These are phyloP conservation scores for Paramecium caudatum DNA, from an alignment of 73 alveolate genomes.

Conservation along the genomic window DNA sequence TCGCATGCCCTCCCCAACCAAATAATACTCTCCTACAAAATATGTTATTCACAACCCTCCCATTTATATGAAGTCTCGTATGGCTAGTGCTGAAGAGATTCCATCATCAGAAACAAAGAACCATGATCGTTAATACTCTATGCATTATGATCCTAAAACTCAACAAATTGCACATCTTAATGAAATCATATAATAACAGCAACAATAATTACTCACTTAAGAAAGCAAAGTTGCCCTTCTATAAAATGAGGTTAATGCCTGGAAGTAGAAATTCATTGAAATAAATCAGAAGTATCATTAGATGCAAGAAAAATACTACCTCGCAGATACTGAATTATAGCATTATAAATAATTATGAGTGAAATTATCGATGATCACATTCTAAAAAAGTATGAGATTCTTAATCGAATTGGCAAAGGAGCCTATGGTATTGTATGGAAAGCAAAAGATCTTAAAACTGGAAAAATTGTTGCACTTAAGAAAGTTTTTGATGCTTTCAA, in stretches of 20 bases:
- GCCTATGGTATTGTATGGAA: slow-evolving; percentile 97
- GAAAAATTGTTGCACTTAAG: slow-evolving; percentile 79
- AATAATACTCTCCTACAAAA: slow-evolving; percentile 8
- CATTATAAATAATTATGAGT: slow-evolving; percentile 80
- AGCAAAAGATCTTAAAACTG: slow-evolving; percentile 89
- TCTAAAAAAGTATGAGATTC: slow-evolving; percentile 85
- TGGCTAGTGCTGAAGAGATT: slow-evolving; percentile 6
- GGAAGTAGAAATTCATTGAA: slow-evolving; percentile 23
- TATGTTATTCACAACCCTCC: slow-evolving; percentile 52
- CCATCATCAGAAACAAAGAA: background rate
- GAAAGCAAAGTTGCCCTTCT: background rate
- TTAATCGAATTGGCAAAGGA: slow-evolving; percentile 90
- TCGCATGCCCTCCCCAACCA: background rate
- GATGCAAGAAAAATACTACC: slow-evolving; percentile 31
- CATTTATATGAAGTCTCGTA: background rate
- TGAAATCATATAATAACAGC: slow-evolving; percentile 21
- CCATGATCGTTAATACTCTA: background rate
- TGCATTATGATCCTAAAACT: slow-evolving; percentile 30
- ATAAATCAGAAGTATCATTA: slow-evolving; percentile 24
- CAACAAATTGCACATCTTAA: slow-evolving; percentile 28
- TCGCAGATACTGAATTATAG: slow-evolving; percentile 53
- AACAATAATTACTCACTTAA: background rate
- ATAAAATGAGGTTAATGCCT: slow-evolving; percentile 28
- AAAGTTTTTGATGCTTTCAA: slow-evolving; percentile 94
- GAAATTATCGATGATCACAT: slow-evolving; percentile 88